These are phyloP conservation scores for Annulohypoxylon truncatum DNA, from an alignment of 2,329 filamentous ascomycete genomes.

Conservation along the genomic window DNA sequence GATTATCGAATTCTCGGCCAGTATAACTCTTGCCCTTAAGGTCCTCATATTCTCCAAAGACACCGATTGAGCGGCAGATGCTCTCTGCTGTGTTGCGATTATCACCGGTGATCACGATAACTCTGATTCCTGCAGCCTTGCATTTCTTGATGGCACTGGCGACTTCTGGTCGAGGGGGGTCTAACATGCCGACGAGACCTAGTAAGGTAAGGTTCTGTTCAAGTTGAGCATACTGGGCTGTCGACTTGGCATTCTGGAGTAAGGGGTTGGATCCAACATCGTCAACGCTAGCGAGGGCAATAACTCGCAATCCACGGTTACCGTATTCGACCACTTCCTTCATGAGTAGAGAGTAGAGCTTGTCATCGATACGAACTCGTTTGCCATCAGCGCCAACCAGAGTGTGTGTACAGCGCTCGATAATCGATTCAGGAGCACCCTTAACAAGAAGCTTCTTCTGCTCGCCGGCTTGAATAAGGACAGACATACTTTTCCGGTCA, in stretches of 20 bases:
- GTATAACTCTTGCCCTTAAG: slow-evolving; percentile 93
- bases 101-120: slow-evolving; percentile 98
- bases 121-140: slow-evolving; percentile 91
- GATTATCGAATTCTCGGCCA: slow-evolving; percentile 90
- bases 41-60: slow-evolving; percentile 86
- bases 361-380: slow-evolving; percentile 76
- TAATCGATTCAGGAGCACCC: slow-evolving; percentile 92
- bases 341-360: slow-evolving; percentile 75
- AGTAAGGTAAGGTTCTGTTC: slow-evolving; percentile 96
- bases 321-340: slow-evolving; percentile 90
- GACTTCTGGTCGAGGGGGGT: slow-evolving; percentile 94
- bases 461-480: slow-evolving; percentile 78
- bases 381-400: slow-evolving; percentile 83
- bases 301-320: slow-evolving; percentile 91
- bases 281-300: slow-evolving; percentile 88
- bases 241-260: slow-evolving; percentile 80
- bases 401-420: slow-evolving; percentile 89
- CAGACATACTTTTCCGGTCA: slow-evolving; percentile 99
- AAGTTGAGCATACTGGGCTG: slow-evolving; percentile 83
- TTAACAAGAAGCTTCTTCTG: slow-evolving; percentile 91
- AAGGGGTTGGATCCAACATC: slow-evolving; percentile 78
- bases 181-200: slow-evolving; percentile 94
- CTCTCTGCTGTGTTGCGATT: slow-evolving; percentile 98
- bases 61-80: slow-evolving; percentile 96
- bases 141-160: slow-evolving; percentile 87